Evolutionary conservation across 2,329 filamentous ascomycete species (phyloP), one percentile per base, ranked within the genome.

Genomic region (Hypoxylon sp.): DNA sequence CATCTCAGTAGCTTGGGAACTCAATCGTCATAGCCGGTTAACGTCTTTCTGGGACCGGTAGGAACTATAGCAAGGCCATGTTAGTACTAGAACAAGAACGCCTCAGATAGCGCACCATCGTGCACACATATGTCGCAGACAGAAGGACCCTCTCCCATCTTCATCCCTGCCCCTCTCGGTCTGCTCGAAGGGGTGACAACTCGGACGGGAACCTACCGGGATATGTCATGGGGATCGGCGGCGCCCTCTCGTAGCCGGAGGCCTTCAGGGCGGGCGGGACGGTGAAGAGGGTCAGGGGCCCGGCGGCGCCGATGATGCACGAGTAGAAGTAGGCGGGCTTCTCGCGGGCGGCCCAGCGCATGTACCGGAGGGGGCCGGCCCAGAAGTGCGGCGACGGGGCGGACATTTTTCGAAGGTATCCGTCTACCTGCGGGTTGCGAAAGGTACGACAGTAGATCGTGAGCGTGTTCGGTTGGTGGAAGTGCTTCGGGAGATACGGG

Each of bases 291-390:
- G 85, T 78, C 55, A 90, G 75, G 29, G 94, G 95, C 9, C 92
- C 92, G 52, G 86, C 70, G 64, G 77, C 79, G 67, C 91, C 94
- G 66, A 98, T 79, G 56, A 91, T 73, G 70, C 91, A 79, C 69
- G 91, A 92, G 84, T 87, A 98, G 83, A 97, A 96, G 79, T 92
- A 89, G 58, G 92, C 92, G 48, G 95, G 95, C 75, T 90, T 90
- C 77, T 95, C 89, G 78, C 92, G 88, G 47, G 90, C 84, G 49
- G 92, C 88, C 92, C 93, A 98, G 77, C 88, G 88, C 71, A 90
- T 78, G 86, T 97, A 98, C 70, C 87, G 87, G 74, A 96, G 72
- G 64, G 95, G 95, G 58, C 85, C 83, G 66, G 86, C 83, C 87
- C 89, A 97, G 89, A 99, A 97, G 70, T 83, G 82, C 69, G 92